These are phyloP conservation scores for Aspergillus ochraceoroseus DNA, from an alignment of 2,329 filamentous ascomycete genomes.

Conservation along the genomic window DNA sequence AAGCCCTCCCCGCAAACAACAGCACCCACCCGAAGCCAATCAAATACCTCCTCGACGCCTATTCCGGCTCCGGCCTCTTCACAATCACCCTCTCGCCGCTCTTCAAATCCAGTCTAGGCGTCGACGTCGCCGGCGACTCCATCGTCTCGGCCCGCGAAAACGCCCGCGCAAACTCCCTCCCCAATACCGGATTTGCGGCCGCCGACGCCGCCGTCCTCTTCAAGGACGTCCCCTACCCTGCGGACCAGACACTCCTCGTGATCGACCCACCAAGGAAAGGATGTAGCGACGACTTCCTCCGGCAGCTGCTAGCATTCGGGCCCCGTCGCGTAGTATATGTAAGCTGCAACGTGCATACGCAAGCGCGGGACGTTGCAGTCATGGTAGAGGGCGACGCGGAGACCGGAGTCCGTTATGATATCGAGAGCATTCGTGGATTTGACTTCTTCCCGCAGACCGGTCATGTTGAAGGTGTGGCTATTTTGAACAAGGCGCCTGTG, in stretches of 20 bases:
- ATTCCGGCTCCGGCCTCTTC: conserved; percentile 95
- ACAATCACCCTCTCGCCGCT: conserved; percentile 84
- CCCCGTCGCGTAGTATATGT: conserved; percentile 85
- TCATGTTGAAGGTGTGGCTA: conserved; percentile 62
- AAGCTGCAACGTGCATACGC: conserved; percentile 96
- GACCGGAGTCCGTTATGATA: conserved; percentile 59
- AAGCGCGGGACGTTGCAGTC: conserved; percentile 86
- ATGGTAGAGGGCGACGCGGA: conserved; percentile 63
- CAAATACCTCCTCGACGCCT: conserved; percentile 91
- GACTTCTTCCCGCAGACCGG: conserved; percentile 93
- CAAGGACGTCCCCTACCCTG: conserved; percentile 64
- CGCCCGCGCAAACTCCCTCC: conserved; percentile 68
- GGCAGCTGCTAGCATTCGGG: conserved; percentile 71
- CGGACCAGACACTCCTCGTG: conserved; percentile 84
- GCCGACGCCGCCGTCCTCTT: conserved; percentile 85
- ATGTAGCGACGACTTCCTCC: conserved; percentile 78
- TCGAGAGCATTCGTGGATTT: conserved; percentile 87
- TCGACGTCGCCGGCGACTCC: conserved; percentile 77
- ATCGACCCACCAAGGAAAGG: conserved; percentile 96
- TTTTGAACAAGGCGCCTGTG: conserved; percentile 44
- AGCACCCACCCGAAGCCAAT: conserved; percentile 47
- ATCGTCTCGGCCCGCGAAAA: conserved; percentile 77
- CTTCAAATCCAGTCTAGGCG: conserved; percentile 75
- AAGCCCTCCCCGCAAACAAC: conserved; percentile 57
- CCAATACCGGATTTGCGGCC: conserved; percentile 76